Evolutionary conservation across 345 rosid species (phyloP).

Genomic region (Citrus unshiu): DNA sequence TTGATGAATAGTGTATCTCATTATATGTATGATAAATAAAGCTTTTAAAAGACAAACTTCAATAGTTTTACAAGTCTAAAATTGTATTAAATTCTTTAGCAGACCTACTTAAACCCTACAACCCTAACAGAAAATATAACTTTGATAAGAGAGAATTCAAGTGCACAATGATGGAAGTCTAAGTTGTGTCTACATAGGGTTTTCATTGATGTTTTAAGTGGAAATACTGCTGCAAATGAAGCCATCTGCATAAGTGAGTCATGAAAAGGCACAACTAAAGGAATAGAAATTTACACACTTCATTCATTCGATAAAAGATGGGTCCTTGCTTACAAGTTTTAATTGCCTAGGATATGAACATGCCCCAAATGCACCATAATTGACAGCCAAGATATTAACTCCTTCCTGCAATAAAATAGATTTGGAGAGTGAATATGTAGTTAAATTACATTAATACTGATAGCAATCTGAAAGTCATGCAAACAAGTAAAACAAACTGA

Average conservation of each 20-base stretch:
- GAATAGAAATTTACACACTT: background rate
- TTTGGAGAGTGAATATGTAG: background rate
- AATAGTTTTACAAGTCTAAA: background rate
- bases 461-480: background rate
- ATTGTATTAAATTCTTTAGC: background rate
- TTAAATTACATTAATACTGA: background rate
- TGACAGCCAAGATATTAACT: constrained; percentile 70
- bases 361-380: constrained; percentile 77
- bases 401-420: constrained; percentile 59
- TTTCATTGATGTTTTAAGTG: background rate
- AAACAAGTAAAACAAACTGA: background rate
- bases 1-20: too few species aligned
- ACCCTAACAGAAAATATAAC: background rate
- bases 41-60: too few species aligned
- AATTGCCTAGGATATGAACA: constrained; percentile 73
- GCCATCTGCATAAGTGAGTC: background rate
- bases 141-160: background rate
- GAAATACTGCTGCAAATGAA: background rate
- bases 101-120: background rate
- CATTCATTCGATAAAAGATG: background rate
- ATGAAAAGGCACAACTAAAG: background rate
- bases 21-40: too few species aligned
- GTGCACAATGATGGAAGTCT: background rate
- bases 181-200: background rate
- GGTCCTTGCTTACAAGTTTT: constrained; percentile 58